phyloP scores from a whole-genome alignment of 352 stramenopile species.

The Globisporangium nodosum region DNA sequence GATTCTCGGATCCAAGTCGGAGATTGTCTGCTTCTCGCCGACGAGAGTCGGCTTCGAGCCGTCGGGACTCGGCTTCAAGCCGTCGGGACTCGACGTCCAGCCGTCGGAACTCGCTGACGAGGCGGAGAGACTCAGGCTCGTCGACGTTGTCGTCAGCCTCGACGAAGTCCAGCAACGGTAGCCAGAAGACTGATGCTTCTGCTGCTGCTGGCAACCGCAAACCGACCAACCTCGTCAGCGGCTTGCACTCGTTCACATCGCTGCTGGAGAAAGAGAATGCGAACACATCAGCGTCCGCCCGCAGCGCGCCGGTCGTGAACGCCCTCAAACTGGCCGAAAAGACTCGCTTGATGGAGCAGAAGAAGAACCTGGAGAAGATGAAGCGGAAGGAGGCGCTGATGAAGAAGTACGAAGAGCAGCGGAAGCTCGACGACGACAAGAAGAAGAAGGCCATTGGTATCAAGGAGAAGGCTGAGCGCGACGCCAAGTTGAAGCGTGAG shows the following conservation, averaged over 20 bases:
- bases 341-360: constrained; percentile 57
- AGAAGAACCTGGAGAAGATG: constrained; percentile 56
- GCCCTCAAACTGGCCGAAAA: constrained; percentile 70
- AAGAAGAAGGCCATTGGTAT: constrained; percentile 44
- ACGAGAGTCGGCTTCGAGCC: constrained; percentile 6
- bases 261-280: constrained; percentile 50
- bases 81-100: constrained; percentile 7
- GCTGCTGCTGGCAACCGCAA: constrained; percentile 19
- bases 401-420: constrained; percentile 69
- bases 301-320: constrained; percentile 51
- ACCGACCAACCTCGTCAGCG: constrained; percentile 61
- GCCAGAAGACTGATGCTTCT: not conserved
- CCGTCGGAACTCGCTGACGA: constrained; percentile 5
- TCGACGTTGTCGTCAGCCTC: constrained; percentile 55
- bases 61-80: constrained; percentile 6
- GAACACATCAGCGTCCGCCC: constrained; percentile 21
- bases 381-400: constrained; percentile 58
- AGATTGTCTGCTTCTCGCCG: constrained; percentile 1
- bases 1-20: constrained; percentile 12
- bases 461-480: constrained; percentile 62
- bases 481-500: constrained; percentile 42
- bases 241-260: constrained; percentile 68
- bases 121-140: constrained; percentile 34
- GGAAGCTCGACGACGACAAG: constrained; percentile 57
- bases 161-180: constrained; percentile 22